A percentile compares a stretch with the other conserved stretches of the same genome.
Conservation (phyloP, 1,139 yeast species). For the Geotrichum armillariae region DNA sequence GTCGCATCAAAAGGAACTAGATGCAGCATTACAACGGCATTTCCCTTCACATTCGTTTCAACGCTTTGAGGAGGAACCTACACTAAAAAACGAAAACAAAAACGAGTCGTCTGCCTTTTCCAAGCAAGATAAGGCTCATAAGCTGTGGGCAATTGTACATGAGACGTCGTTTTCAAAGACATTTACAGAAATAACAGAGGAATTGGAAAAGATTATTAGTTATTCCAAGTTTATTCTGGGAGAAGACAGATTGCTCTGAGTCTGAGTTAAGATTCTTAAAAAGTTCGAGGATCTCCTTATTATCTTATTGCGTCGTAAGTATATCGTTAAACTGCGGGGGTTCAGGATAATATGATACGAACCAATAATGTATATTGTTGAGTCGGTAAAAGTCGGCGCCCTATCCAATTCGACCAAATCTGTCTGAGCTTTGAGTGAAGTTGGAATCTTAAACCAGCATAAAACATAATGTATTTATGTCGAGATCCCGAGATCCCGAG, state of each 20-base stretch:
- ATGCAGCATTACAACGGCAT: neutral
- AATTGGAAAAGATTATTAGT: conserved; percentile 42
- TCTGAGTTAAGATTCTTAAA: no score
- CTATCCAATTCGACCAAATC: no score
- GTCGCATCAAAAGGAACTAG: neutral
- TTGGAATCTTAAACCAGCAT: no score
- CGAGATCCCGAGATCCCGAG: no score
- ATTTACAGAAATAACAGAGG: conserved; percentile 48
- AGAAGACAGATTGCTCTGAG: conserved; percentile 40
- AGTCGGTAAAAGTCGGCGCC: no score
- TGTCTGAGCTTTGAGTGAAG: no score
- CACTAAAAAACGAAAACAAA: neutral
- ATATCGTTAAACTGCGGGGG: no score
- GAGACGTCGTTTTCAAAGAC: conserved; percentile 52
- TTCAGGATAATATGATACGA: no score
- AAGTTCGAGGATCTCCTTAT: no score
- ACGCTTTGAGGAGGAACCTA: neutral
- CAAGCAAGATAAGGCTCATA: conserved; percentile 12
- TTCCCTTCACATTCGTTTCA: neutral
- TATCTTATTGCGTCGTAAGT: no score
- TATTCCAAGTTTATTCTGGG: conserved; percentile 47
- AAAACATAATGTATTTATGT: no score
- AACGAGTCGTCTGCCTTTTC: neutral
- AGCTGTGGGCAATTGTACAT: conserved; percentile 50
- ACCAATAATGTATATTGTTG: no score